Evolutionary conservation across 2,329 filamentous ascomycete genomes (phyloP), one percentile per base, ranked within the genome.

Genomic region (Pyrenochaeta sp.): DNA sequence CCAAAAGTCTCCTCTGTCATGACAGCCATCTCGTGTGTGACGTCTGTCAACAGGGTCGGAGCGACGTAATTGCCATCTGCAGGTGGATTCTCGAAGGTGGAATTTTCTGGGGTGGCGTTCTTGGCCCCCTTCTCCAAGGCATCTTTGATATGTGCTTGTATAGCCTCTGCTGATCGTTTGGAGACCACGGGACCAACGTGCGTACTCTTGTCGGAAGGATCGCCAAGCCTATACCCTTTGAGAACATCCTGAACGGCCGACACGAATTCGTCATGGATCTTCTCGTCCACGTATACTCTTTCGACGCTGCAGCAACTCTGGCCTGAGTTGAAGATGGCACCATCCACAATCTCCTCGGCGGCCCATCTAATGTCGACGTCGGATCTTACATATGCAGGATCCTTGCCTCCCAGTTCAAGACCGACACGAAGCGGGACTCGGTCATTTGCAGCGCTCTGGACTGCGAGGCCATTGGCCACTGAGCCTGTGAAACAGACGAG

Each of bases 1-100:
- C 94, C 94, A 72, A 98, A 98, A 0, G 93, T 97, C 81, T 98
- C 94, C 62, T 97, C 92, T 18, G 82, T 91, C 91, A 97, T 97
- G 58, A 97, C 88, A 3, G 79, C 78, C 93, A 97, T 97, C 58
- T 81, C 82, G 77, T 97, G 94, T 56, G 87, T 87, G 53, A 95
- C 91, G 62, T 87, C 83, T 14, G 86, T 90, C 52, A 98, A 81
- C 29, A 98, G 84, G 2, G 91, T 95, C 20, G 94, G 94, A 70
- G 87, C 88, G 63, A 97, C 89, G 72, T 90, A 98, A 79, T 97
- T 97, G 54, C 93, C 93, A 69, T 87, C 87, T n/a, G 84, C 54
- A 2, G 91, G 90, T 40, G 88, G 86, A 57, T 83, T 87, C 64
- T 81, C 80, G 75, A 97, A 97, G 7, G 88, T 88, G 51, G 85